Base-by-base conservation (phyloP, 2,329 filamentous ascomycete genomes). In the Trichocomaceae sp. region DNA sequence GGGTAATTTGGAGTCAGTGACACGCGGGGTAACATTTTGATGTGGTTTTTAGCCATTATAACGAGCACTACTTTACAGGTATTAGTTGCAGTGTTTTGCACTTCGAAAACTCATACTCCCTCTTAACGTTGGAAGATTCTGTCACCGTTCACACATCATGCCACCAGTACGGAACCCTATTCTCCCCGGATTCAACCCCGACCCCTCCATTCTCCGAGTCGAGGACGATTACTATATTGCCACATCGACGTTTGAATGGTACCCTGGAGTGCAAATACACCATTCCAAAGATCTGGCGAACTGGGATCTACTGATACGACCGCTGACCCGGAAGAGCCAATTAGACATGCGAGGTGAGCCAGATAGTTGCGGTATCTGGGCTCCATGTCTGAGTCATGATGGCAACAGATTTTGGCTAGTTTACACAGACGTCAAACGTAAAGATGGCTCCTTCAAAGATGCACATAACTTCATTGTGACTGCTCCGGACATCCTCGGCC, bases 371-470 rank as follows among this genome's bases (percentile, higher is more conserved):
- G 69, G 69, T 2, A 56, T 70, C 5, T 80, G 73, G 64, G 78
- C 78, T 1, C 69, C 76, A 0, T 77, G 76, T 0, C 60, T 79
- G 0, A 65, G 75, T 6, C 72, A 77, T 26, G 69, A 74, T 33
- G 63, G 76, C 2, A 72, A 71, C 0, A 68, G 60, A 1, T 78
- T 79, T 52, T 79, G 76, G 57, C 54, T 56, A 26, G 70, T 79
- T 17, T 72, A 71, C 3, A 75, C 73, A 0, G 63, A 72, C 9
- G 70, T 75, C 15, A 85, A 84, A 69, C 80, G 83, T 59, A 85
- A 85, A 64, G 83, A 85, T 60, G 83, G 83, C 12, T 80, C 78
- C 2, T 84, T 83, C 75, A 84, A 83, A 64, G 82, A 84, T 61
- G 76, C 80, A 1, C 82, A 79, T 59, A 85, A 56, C 23, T 56